These are phyloP conservation scores for Amanita phalloides DNA, from an alignment of 768 basidiomycete genomes.

Conservation along the genomic window DNA sequence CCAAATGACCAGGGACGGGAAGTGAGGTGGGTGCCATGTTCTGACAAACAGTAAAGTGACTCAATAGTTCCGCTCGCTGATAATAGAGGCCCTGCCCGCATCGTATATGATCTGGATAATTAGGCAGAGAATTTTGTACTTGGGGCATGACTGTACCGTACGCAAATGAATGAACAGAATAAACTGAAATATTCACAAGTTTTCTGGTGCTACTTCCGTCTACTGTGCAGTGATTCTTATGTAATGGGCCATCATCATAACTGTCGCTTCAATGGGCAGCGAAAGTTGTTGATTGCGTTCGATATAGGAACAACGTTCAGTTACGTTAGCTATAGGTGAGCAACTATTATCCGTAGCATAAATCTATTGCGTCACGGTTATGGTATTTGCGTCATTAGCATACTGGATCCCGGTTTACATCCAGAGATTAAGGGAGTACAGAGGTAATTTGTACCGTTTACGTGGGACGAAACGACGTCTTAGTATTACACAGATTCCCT, in stretches of 20 bases:
- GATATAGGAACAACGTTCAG: constrained; percentile 44
- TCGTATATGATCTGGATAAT: constrained; percentile 4
- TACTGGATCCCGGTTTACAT: too few relatives aligned
- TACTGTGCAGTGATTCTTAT: too few relatives aligned
- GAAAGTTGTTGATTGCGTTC: constrained; percentile 35
- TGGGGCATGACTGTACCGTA: too few relatives aligned
- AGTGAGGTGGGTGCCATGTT: constrained; percentile 1
- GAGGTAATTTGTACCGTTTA: constrained; percentile 15
- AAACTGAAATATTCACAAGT: too few relatives aligned
- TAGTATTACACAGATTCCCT: constrained; percentile 9
- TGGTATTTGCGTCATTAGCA: too few relatives aligned
- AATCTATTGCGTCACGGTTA: too few relatives aligned
- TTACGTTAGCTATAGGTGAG: constrained; percentile 31
- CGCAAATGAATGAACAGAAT: too few relatives aligned
- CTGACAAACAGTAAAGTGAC: not conserved
- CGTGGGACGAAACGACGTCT: not conserved
- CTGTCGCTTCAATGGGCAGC: not conserved
- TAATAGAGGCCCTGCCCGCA: not conserved
- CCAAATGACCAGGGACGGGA: constrained; percentile 1
- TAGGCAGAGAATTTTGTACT: not conserved
- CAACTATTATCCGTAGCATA: too few relatives aligned
- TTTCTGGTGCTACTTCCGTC: too few relatives aligned
- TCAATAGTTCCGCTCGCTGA: not conserved
- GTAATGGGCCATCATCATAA: too few relatives aligned
- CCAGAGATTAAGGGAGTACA: constrained; percentile 21